Base-by-base conservation (phyloP, 306 rosid species). In the Pterocarpus santalinus region DNA sequence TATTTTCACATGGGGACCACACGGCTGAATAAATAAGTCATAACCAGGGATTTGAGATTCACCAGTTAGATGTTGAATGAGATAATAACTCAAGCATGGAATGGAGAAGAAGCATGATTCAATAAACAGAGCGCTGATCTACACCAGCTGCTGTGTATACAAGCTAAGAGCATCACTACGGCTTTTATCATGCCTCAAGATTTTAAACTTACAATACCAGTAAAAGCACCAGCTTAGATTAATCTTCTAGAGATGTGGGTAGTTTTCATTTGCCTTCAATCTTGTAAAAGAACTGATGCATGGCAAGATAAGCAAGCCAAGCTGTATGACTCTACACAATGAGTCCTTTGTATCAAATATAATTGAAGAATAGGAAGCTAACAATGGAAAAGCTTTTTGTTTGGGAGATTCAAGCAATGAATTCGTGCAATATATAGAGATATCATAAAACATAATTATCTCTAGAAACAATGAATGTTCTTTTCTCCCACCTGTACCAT, bases 51-150 rank as follows among this genome's bases (percentile, higher is more conserved):
- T 47, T 79, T 68, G 73, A 79, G 39, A 79, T 79, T 84, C 87
- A 79, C 72, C 77, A 82, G 64, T 66, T 11, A 76, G 73, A 76
- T 15, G 33, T 65, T 72, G 80, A 80, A 69, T 73, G 60, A 30
- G 69, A 65, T 65, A 78, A 55, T 78, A 28, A 78, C 12, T 63
- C 63, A 65, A 77, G 77, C 70, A 72, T 72, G 71, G 72, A 76
- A 69, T 76, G 49, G 73, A 41, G 68, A 15, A 14, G 17, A 38
- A 52, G 33, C 7, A 34, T 72, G 76, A 56, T 57, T 65, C 73
- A 73, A 77, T 72, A 72, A 78, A 78, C 46, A 53, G 65, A 64
- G 68, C 34, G 52, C 9, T 16, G 34, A 75, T 81, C 13, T 30
- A 52, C 61, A 52, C 35, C 8, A 22, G 5, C 7, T 65, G 69